These are phyloP conservation scores for Trichoderma endophyticum DNA, from an alignment of 2,329 filamentous ascomycete species.

Conservation along the genomic window DNA sequence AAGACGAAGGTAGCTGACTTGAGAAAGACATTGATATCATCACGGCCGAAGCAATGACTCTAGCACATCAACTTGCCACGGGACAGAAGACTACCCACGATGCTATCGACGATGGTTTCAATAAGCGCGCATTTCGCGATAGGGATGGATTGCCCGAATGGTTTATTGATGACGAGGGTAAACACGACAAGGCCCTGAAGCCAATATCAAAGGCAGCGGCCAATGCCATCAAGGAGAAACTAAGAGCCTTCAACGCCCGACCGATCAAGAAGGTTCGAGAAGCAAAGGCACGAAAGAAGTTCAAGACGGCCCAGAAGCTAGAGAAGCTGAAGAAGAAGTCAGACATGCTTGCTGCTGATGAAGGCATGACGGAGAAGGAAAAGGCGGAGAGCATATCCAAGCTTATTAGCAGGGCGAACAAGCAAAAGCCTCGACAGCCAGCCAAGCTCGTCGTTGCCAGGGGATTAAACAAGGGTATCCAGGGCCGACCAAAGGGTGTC, in stretches of 20 bases:
- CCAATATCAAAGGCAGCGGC: conserved; percentile 92
- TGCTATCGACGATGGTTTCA: conserved; percentile 86
- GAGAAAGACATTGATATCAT: conserved; percentile 89
- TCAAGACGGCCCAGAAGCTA: conserved; percentile 83
- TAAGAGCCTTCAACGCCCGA: conserved; percentile 86
- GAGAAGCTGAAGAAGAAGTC: conserved; percentile 98
- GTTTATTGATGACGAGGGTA: conserved; percentile 91
- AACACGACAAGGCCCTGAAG: conserved; percentile 78
- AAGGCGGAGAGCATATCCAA: conserved; percentile 83
- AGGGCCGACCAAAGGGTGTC: conserved; percentile 82
- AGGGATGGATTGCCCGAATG: conserved; percentile 90
- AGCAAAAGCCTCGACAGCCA: conserved; percentile 80
- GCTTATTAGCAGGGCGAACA: conserved; percentile 75
- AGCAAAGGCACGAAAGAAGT: conserved; percentile 94
- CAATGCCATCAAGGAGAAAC: conserved; percentile 88
- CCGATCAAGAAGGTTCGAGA: conserved; percentile 99
- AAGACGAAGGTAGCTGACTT: conserved; percentile 7
- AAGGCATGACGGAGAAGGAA: conserved; percentile 92
- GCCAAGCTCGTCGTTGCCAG: conserved; percentile 87
- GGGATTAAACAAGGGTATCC: conserved; percentile 79
- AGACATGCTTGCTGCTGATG: conserved; percentile 83
- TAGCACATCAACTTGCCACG: conserved; percentile 86
- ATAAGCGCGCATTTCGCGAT: conserved; percentile 88
- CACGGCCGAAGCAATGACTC: conserved; percentile 98
- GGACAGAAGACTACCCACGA: conserved; percentile 78